Percentiles rank a stretch among this genome's conserved stretches.
Conservation (phyloP, 805 yeast species). For the Metschnikowia dekortorum region DNA sequence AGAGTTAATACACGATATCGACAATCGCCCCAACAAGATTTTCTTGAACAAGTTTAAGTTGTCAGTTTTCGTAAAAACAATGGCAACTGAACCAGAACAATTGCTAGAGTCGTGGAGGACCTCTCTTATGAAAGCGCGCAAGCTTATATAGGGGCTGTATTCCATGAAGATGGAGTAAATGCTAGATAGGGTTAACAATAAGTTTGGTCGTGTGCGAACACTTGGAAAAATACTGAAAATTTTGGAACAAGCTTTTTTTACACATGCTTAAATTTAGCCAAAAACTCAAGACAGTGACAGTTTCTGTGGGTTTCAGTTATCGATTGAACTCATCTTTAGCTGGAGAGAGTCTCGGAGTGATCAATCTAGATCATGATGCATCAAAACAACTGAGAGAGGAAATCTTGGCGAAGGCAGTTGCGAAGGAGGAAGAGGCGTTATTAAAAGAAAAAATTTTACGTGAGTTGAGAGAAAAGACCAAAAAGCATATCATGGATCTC, state of each 20-base stretch:
- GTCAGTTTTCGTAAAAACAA: neutral
- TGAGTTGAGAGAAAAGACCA: slow-evolving; percentile 27
- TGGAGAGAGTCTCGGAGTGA: neutral
- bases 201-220: slow-evolving; percentile 3
- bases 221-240: slow-evolving; percentile 1
- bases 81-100: neutral
- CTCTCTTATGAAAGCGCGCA: neutral
- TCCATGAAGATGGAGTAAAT: neutral
- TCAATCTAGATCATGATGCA: neutral
- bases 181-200: neutral
- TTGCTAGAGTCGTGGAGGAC: neutral
- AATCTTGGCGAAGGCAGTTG: slow-evolving; percentile 42
- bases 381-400: slow-evolving; percentile 31
- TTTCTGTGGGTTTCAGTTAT: neutral
- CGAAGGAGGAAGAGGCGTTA: slow-evolving; percentile 38
- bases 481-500: slow-evolving; percentile 25
- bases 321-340: slow-evolving; percentile 1
- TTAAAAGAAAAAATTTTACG: slow-evolving; percentile 32
- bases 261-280: slow-evolving; percentile 1
- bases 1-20: neutral
- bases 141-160: neutral
- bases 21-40: neutral
- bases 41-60: neutral
- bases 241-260: neutral
- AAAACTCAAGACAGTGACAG: neutral